Conservation (phyloP, 495 filamentous ascomycete genomes). For the Penicillium cataractarum region DNA sequence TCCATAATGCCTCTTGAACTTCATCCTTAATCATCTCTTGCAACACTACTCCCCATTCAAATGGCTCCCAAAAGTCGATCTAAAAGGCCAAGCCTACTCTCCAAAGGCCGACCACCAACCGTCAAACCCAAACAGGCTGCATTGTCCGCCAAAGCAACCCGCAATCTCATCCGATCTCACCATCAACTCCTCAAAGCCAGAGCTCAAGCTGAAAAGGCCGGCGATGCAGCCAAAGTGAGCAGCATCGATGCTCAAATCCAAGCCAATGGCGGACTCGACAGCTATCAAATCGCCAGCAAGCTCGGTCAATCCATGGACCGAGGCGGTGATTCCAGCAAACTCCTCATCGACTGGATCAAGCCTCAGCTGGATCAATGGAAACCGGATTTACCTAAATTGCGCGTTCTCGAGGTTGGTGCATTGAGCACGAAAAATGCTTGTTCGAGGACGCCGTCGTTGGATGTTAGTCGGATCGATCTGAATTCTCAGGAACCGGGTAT, state of each 20-base stretch:
- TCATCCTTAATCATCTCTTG: not conserved
- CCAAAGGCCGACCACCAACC: conserved; percentile 69
- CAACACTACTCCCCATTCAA: not conserved
- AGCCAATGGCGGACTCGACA: conserved; percentile 73
- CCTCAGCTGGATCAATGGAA: conserved; percentile 39
- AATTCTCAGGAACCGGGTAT: conserved; percentile 83
- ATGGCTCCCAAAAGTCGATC: conserved; percentile 35
- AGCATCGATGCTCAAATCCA: conserved; percentile 64
- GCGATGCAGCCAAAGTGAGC: conserved; percentile 59
- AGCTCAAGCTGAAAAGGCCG: conserved; percentile 64
- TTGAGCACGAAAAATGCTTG: conserved; percentile 84
- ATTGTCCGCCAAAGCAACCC: conserved; percentile 80
- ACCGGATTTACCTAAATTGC: conserved; percentile 42
- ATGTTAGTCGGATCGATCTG: conserved; percentile 86
- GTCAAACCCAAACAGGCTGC: conserved; percentile 51
- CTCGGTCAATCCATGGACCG: conserved; percentile 80
- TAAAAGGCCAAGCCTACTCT: conserved; percentile 56
- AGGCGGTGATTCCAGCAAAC: conserved; percentile 86
- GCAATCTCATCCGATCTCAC: conserved; percentile 79
- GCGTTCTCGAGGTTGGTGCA: conserved; percentile 87
- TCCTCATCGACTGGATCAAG: conserved; percentile 84
- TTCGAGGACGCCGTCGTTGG: conserved; percentile 68
- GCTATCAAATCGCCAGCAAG: conserved; percentile 88
- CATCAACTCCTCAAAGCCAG: conserved; percentile 82
- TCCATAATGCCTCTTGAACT: not conserved